phyloP scores from a whole-genome alignment of 306 rosid species.

The Malus domestica region DNA sequence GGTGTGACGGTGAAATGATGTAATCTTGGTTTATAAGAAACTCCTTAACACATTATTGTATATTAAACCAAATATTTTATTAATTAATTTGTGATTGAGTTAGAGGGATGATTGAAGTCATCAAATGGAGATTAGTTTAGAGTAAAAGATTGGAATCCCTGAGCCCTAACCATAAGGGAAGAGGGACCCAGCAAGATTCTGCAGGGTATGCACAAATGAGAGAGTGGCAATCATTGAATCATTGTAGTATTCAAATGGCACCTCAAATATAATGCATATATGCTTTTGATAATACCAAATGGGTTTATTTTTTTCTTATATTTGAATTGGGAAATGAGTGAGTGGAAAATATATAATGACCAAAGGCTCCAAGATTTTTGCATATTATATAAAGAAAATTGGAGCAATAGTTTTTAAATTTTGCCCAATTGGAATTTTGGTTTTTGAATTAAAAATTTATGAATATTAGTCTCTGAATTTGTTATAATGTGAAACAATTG shows the following conservation, averaged over 20 bases:
- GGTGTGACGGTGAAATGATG: neutral
- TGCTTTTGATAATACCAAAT: slow-evolving; percentile 9
- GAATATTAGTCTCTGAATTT: too few relatives aligned
- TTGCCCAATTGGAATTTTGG: too few relatives aligned
- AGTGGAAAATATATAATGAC: slow-evolving; percentile 24
- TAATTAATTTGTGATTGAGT: neutral
- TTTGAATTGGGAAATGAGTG: slow-evolving; percentile 6
- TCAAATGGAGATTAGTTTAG: slow-evolving; percentile 22
- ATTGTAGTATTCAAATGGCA: slow-evolving; percentile 29
- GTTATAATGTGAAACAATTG: too few relatives aligned
- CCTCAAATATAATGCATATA: slow-evolving; percentile 1
- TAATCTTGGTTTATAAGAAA: slow-evolving; percentile 18
- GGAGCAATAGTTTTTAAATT: too few relatives aligned
- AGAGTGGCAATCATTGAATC: slow-evolving; percentile 62
- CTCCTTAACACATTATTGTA: slow-evolving; percentile 16
- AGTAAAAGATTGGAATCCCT: slow-evolving; percentile 28
- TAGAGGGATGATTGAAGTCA: slow-evolving; percentile 40
- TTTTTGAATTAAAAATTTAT: too few relatives aligned
- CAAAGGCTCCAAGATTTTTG: slow-evolving; percentile 6
- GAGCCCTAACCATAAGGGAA: slow-evolving; percentile 41
- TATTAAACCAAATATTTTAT: neutral
- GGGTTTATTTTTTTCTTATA: neutral
- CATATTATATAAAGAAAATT: neutral
- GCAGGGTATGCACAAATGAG: slow-evolving; percentile 17
- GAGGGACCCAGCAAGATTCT: slow-evolving; percentile 42